Base-by-base conservation (phyloP, 768 basidiomycete genomes). In the Tephrocybe rancida region DNA sequence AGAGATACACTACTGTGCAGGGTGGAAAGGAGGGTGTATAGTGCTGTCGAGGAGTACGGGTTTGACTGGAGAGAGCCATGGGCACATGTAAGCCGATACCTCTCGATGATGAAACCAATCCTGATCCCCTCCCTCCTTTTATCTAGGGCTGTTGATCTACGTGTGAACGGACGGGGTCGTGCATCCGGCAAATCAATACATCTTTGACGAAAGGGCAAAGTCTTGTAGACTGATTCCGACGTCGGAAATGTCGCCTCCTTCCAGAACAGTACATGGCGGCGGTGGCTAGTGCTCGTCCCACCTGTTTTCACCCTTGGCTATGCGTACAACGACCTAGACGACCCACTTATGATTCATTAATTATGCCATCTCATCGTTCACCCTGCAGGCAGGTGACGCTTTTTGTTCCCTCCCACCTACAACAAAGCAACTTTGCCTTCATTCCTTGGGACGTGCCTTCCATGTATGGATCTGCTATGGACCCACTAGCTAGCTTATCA, bases 31-130 rank as follows among this genome's bases (percentile, higher is more conserved):
- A 48, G 44, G 42, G 48, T 59, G 10, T 59, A 44, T 37, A 37
- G 44, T 42, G 55, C 57, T 14, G 52, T 61, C 6, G 60, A 61
- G 42, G 57, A 61, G 30, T 61, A 56, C 27, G 57, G 57, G 14
- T 56, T 35, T 21, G 60, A 61, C 29, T 54, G 48, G 21, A 41
- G 19, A 29, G n/a, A 48, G 21, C 29, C 29, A 34, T 39, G 49
- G 41, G 38, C 49, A 50, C 19, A 42, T 16, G 50, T 51, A 37
- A 32, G 50, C 25, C 21, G 21, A 13, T 7, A 21, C 8, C 37
- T 38, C n/a, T 38, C n/a, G n/a, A 18, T 10, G n/a, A 7, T 7
- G 30, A 32, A 13, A 32, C 6, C 13, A 13, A 13, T 13, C 6
- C 30, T 32, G 30, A 32, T 32, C n/a, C n/a, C n/a, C 13, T 32